Evolutionary conservation across 1,139 yeast genomes (phyloP).

Genomic region (Blastobotrys ciferrii): DNA sequence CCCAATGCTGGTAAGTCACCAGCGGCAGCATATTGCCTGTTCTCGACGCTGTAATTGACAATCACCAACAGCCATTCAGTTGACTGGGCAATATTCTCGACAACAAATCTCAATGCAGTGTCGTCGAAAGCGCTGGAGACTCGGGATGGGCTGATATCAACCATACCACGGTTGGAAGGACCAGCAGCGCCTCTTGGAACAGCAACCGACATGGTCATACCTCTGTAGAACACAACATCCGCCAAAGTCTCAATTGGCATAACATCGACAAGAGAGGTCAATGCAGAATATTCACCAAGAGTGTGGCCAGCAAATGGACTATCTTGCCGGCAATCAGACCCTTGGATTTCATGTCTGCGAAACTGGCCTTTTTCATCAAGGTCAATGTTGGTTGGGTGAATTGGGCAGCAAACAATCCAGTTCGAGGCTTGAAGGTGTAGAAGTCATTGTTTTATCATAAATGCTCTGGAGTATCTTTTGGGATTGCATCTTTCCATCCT

Average conservation of each 20-base stretch:
- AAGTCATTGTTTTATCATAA: conserved; percentile 75
- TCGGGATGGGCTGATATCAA: conserved; percentile 96
- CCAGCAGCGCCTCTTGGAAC: conserved; percentile 95
- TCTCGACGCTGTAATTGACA: conserved; percentile 97
- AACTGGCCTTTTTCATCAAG: conserved; percentile 98
- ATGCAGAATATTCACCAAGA: conserved; percentile 96
- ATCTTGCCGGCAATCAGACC: conserved; percentile 92
- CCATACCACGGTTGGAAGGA: conserved; percentile 98
- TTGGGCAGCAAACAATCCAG: conserved; percentile 96
- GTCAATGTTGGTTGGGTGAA: conserved; percentile 99
- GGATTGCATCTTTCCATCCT: conserved; percentile 76
- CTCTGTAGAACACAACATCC: conserved; percentile 98
- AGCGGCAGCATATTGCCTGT: conserved; percentile 97
- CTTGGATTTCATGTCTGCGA: conserved; percentile 93
- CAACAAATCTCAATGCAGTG: conserved; percentile 92
- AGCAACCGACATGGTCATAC: conserved; percentile 99
- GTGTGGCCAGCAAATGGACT: conserved; percentile 99
- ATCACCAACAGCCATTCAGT: conserved; percentile 95
- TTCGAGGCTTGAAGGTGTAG: conserved; percentile 85
- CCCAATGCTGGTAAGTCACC: conserved; percentile 97
- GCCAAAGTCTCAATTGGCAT: conserved; percentile 98
- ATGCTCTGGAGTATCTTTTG: conserved; percentile 96
- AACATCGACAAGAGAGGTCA: conserved; percentile 94
- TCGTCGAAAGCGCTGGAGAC: conserved; percentile 85
- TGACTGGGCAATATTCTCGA: conserved; percentile 76